Evolutionary conservation across 768 basidiomycete genomes (phyloP).

Genomic region (Tulasnella sp.): DNA sequence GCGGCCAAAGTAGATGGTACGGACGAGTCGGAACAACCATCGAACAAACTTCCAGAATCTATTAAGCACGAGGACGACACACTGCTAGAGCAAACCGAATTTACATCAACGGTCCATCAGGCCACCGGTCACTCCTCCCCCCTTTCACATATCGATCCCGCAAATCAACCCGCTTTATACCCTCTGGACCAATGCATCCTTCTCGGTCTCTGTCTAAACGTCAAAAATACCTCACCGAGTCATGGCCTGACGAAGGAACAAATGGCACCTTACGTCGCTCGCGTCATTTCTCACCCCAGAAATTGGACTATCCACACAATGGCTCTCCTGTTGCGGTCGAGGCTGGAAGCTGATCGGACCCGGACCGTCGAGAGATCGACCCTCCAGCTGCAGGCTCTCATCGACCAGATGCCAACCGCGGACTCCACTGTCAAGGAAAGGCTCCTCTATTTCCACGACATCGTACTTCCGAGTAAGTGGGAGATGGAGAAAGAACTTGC

Average conservation of each 20-base stretch:
- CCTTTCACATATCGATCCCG: constrained; percentile 70
- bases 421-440: constrained; percentile 70
- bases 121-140: constrained; percentile 34
- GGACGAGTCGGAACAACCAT: constrained; percentile 7
- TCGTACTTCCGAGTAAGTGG: constrained; percentile 86
- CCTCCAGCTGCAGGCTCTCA: constrained; percentile 86
- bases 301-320: constrained; percentile 98
- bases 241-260: constrained; percentile 89
- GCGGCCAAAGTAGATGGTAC: constrained; percentile 1
- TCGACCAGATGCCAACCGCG: constrained; percentile 92
- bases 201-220: constrained; percentile 80
- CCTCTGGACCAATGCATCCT: constrained; percentile 92
- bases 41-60: constrained; percentile 55
- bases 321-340: constrained; percentile 86
- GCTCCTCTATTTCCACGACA: constrained; percentile 67
- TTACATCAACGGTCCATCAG: constrained; percentile 52
- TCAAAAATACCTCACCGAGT: constrained; percentile 78
- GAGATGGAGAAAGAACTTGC: constrained; percentile 90
- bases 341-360: constrained; percentile 79
- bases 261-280: constrained; percentile 84
- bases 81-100: constrained; percentile 86
- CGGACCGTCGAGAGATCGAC: constrained; percentile 90
- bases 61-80: constrained; percentile 91
- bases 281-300: constrained; percentile 78
- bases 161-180: constrained; percentile 76